These are phyloP conservation scores for Trichoderma guizhouense DNA, from an alignment of 2,329 filamentous ascomycete species.

Conservation along the genomic window DNA sequence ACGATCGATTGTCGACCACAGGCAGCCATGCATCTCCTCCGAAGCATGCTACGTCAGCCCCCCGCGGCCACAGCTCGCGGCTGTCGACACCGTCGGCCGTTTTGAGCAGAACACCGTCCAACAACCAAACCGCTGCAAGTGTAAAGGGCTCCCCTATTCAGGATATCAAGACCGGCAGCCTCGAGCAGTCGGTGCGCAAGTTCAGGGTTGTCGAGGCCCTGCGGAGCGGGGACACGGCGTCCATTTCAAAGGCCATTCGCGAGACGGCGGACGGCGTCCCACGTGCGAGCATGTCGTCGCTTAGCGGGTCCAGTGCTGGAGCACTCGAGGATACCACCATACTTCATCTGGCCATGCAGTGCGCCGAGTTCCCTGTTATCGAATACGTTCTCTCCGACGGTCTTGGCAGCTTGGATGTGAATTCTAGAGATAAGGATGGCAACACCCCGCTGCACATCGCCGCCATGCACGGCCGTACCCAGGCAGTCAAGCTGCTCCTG, in stretches of 20 bases:
- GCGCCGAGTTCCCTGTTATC: constrained; percentile 86
- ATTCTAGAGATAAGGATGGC: constrained; percentile 86
- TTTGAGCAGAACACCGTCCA: constrained; percentile 42
- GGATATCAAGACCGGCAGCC: constrained; percentile 51
- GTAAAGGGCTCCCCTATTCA: constrained; percentile 28
- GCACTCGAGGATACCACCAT: constrained; percentile 80
- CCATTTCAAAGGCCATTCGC: constrained; percentile 81
- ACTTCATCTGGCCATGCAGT: constrained; percentile 91
- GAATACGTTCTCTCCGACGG: constrained; percentile 88
- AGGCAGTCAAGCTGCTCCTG: constrained; percentile 78
- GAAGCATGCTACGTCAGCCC: constrained; percentile 32
- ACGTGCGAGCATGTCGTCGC: constrained; percentile 56
- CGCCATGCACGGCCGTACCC: constrained; percentile 72
- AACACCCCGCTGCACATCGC: constrained; percentile 92
- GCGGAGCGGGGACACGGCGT: constrained; percentile 82
- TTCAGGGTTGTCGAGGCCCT: constrained; percentile 93
- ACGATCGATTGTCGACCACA: constrained; percentile 40
- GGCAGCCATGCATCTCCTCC: constrained; percentile 32
- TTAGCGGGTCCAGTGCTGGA: constrained; percentile 41
- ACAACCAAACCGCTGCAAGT: constrained; percentile 23
- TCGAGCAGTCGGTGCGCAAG: constrained; percentile 91
- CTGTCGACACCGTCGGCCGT: constrained; percentile 43
- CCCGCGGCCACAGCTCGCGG: constrained; percentile 45
- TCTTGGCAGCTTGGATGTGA: constrained; percentile 69
- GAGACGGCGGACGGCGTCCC: constrained; percentile 55